Evolutionary conservation across 257 asterid species (phyloP), one percentile per base, ranked within the genome.

Genomic region (Schizonepeta tenuifolia): DNA sequence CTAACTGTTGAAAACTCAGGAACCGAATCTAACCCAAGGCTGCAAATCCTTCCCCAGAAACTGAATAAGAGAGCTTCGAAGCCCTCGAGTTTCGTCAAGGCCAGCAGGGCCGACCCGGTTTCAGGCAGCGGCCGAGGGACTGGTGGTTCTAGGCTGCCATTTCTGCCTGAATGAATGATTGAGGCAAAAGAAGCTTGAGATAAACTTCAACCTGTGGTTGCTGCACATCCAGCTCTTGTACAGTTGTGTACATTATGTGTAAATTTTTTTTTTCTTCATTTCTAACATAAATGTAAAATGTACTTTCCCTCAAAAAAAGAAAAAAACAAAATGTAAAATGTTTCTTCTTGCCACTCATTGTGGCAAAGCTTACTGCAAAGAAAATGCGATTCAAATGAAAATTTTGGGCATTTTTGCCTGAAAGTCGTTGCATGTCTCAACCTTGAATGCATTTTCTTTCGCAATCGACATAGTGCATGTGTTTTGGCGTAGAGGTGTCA

Each of bases 11-110:
- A 94, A 78, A 84, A 94, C 59, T 91, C 97, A 2, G 99, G 99
- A 22, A 89, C 99, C 9, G 96, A 91, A 56, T 77, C 82, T 12
- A 88, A 88, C 76, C 99, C 97, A 5, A 80, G 97, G 71, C 77
- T 94, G 43, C 99, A 94, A 70, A 94, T 94, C 78, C 97, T 94
- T 80, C 97, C 99, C 18, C 93, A 79, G 76, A 91, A 84, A 69
- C 68, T 88, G 6, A 76, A 38, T 24, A 86, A 58, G 81, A 83
- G 78, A 82, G 71, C 81, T 69, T 75, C 59, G 0, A 82, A 75
- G 65, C 70, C 84, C 51, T 80, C 85, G 43, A 83, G 76, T 69
- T 66, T 79, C 64, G 61, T 65, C 36, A 78, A 76, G 55, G 47
- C 51, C 49, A 54, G 69, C 9, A 65, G 21, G 71, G 69, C 75